phyloP scores from a whole-genome alignment of 495 filamentous ascomycete species.

The Astrothelium macrocarpum region DNA sequence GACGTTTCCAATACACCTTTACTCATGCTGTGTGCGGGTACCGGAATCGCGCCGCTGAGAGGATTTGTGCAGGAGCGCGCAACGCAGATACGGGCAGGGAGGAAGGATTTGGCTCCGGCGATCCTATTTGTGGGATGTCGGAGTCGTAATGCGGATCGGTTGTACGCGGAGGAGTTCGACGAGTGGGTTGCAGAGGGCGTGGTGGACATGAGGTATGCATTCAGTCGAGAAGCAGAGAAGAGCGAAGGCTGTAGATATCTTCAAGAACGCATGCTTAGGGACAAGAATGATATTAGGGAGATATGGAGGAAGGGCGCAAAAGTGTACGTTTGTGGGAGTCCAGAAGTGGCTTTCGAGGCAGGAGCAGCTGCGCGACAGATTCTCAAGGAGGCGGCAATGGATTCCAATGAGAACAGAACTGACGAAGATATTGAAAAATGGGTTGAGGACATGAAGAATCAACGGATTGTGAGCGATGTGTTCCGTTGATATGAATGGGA shows the following conservation, averaged over 20 bases:
- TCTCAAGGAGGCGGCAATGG: slow-evolving; percentile 20
- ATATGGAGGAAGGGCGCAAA: slow-evolving; percentile 23
- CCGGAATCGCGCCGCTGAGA: slow-evolving; percentile 10
- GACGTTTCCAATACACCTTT: slow-evolving; percentile 35
- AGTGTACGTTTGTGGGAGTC: slow-evolving; percentile 33
- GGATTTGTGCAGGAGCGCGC: slow-evolving; percentile 12
- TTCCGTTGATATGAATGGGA: slow-evolving; percentile 5
- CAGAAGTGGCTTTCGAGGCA: slow-evolving; percentile 50
- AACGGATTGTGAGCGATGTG: slow-evolving; percentile 16
- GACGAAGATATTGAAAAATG: slow-evolving; percentile 18
- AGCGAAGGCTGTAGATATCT: slow-evolving; percentile 24
- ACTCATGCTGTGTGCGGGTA: slow-evolving; percentile 14
- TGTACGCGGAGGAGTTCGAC: slow-evolving; percentile 21
- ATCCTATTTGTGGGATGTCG: slow-evolving; percentile 30
- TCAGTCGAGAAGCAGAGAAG: slow-evolving; percentile 17
- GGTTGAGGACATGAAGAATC: slow-evolving; percentile 21
- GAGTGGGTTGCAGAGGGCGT: slow-evolving; percentile 22
- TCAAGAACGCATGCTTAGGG: slow-evolving; percentile 24
- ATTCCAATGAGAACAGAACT: slow-evolving; percentile 9
- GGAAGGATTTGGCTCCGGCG: slow-evolving; percentile 23
- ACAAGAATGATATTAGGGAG: slow-evolving; percentile 18
- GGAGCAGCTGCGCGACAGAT: slow-evolving; percentile 42
- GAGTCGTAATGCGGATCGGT: slow-evolving; percentile 15
- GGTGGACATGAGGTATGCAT: slow-evolving; percentile 23
- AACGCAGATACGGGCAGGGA: slow-evolving; percentile 10